Conservation (phyloP, 2,329 filamentous ascomycete species). For the Bipolaris victoriae region DNA sequence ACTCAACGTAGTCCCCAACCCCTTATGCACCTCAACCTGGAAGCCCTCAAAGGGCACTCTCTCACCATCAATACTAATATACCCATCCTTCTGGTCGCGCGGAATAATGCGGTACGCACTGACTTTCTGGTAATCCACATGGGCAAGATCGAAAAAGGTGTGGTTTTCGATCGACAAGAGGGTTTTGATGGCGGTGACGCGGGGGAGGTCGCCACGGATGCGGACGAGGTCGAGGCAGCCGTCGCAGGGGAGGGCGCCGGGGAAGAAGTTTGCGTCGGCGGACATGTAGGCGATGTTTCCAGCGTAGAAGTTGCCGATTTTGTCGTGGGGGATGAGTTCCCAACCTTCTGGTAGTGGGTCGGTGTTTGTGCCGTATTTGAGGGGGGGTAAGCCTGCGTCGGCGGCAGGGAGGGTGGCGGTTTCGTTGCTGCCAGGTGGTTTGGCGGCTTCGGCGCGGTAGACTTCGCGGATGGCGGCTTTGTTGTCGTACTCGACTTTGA, state of each 20-base stretch:
- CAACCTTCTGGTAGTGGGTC: conserved; percentile 80
- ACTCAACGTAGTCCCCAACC: conserved; percentile 83
- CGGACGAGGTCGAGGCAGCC: conserved; percentile 85
- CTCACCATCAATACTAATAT: conserved; percentile 95
- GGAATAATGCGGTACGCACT: conserved; percentile 86
- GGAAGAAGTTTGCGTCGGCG: conserved; percentile 84
- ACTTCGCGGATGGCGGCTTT: conserved; percentile 76
- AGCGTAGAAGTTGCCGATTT: conserved; percentile 88
- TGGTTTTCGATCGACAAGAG: conserved; percentile 74
- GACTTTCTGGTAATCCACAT: conserved; percentile 83
- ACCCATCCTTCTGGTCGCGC: conserved; percentile 65
- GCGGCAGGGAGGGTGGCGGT: conserved; percentile 31
- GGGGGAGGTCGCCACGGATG: conserved; percentile 76
- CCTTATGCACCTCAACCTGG: conserved; percentile 85
- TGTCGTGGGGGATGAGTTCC: conserved; percentile 74
- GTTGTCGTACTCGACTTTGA: conserved; percentile 80
- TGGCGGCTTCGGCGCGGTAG: conserved; percentile 59
- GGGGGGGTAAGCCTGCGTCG: conserved; percentile 64
- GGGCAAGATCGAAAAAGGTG: conserved; percentile 77
- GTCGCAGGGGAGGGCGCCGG: conserved; percentile 80
- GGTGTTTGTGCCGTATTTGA: conserved; percentile 80
- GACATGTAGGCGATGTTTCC: conserved; percentile 97
- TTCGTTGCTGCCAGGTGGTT: conserved; percentile 29
- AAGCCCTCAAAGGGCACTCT: conserved; percentile 84
- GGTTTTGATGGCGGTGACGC: conserved; percentile 69